These are phyloP conservation scores for Eremochloa ophiuroides DNA, from an alignment of 176 grass and related monocot species.

Conservation along the genomic window DNA sequence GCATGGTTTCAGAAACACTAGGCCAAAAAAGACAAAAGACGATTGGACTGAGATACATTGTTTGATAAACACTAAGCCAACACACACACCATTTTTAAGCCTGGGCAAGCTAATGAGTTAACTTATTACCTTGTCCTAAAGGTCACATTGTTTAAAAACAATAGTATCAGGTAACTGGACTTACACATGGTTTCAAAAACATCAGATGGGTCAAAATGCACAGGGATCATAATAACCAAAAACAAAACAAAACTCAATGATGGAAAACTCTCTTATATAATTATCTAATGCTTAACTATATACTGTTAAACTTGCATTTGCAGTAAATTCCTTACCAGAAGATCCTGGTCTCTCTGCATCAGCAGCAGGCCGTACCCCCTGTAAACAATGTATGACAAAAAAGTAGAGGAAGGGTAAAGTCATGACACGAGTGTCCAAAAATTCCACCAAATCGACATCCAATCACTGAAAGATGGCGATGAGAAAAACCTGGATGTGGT, in stretches of 20 bases:
- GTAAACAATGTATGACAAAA: constrained; percentile 17
- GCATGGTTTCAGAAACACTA: not conserved
- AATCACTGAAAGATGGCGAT: not conserved
- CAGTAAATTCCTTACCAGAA: constrained; percentile 55
- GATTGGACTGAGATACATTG: not conserved
- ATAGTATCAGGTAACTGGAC: not conserved
- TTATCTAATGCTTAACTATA: not conserved
- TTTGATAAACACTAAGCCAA: not conserved
- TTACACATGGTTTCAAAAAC: not conserved
- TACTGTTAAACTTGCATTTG: not conserved
- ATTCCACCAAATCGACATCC: not conserved
- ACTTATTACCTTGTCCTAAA: not conserved
- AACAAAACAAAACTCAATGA: not conserved
- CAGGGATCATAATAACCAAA: not conserved
- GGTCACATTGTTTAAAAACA: not conserved
- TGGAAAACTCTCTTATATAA: not conserved
- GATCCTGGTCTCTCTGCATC: constrained; percentile 82
- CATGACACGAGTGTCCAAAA: not conserved
- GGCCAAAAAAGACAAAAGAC: not conserved
- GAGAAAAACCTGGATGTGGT: constrained; percentile 72
- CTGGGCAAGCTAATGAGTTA: not conserved
- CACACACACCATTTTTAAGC: not conserved
- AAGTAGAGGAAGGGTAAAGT: constrained; percentile 5
- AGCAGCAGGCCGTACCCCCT: constrained; percentile 59
- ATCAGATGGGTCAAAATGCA: not conserved